Evolutionary conservation across 805 yeast genomes (phyloP).

Genomic region (Yarrowia sp.): DNA sequence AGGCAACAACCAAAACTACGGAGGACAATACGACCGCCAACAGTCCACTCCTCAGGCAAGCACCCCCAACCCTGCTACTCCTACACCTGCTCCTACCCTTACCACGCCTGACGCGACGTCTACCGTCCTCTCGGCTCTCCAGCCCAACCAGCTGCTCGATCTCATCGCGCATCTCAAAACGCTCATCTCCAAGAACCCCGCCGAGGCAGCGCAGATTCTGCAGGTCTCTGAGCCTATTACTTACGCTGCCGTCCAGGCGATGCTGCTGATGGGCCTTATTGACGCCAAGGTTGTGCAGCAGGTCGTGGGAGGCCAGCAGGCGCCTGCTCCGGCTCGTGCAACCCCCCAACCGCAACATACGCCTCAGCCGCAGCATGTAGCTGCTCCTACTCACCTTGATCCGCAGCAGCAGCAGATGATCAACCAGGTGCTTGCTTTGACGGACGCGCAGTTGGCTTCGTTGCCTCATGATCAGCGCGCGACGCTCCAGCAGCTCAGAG

Average conservation of each 20-base stretch:
- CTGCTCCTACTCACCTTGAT: conserved; percentile 32
- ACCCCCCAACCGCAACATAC: conserved; percentile 26
- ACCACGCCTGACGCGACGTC: conserved; percentile 54
- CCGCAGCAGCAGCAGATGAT: conserved; percentile 48
- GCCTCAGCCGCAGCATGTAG: conserved; percentile 24
- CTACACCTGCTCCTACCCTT: conserved; percentile 34
- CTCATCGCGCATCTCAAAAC: conserved; percentile 55
- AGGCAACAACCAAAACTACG: background rate
- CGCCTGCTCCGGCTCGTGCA: background rate
- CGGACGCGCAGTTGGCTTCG: conserved; percentile 49
- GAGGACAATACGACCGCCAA: background rate
- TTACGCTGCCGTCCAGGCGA: conserved; percentile 72
- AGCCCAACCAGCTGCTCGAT: conserved; percentile 49
- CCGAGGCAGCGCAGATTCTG: conserved; percentile 57
- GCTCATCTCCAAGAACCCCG: conserved; percentile 58
- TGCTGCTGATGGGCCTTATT: conserved; percentile 45
- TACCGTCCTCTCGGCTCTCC: conserved; percentile 42
- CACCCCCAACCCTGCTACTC: background rate
- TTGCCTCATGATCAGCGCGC: conserved; percentile 52
- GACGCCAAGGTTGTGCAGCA: conserved; percentile 35
- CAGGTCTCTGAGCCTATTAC: conserved; percentile 61
- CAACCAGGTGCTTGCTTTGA: conserved; percentile 49
- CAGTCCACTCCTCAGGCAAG: background rate
- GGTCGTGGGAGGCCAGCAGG: conserved; percentile 31
- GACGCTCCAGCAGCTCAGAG: conserved; percentile 33